These are phyloP conservation scores for Epichloe aotearoae DNA, from an alignment of 2,329 filamentous ascomycete genomes.

Conservation along the genomic window DNA sequence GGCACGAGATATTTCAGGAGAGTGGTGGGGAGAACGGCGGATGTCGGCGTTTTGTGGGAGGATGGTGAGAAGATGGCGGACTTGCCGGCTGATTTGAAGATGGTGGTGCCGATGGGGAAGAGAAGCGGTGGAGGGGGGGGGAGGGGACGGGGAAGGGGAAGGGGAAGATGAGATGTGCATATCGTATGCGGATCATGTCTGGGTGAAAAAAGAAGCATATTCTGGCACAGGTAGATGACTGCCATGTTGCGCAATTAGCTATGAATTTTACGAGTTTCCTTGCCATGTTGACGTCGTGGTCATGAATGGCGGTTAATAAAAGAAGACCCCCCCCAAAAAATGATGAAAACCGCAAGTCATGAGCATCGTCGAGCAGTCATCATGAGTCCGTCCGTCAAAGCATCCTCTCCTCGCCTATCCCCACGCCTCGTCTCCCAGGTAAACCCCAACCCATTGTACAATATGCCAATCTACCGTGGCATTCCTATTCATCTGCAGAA, in stretches of 20 bases:
- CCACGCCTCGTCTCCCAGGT: too few relatives aligned
- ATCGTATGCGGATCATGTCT: not conserved
- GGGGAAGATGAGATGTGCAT: not conserved
- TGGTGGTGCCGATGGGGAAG: constrained; percentile 35
- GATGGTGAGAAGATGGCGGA: constrained; percentile 54
- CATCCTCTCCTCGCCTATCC: too few relatives aligned
- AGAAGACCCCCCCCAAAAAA: too few relatives aligned
- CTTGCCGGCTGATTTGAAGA: constrained; percentile 47
- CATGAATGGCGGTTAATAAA: too few relatives aligned
- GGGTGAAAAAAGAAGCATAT: not conserved
- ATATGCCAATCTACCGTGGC: too few relatives aligned
- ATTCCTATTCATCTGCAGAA: too few relatives aligned
- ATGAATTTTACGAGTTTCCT: too few relatives aligned
- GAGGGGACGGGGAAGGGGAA: constrained; percentile 22
- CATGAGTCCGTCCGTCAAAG: not conserved
- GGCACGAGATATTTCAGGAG: constrained; percentile 55
- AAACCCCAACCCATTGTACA: too few relatives aligned
- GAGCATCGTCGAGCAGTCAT: not conserved
- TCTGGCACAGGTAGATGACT: not conserved
- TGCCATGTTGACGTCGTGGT: too few relatives aligned
- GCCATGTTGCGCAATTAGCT: not conserved
- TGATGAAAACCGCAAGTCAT: not conserved
- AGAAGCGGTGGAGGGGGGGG: constrained; percentile 21
- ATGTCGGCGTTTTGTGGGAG: constrained; percentile 54
- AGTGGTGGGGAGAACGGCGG: constrained; percentile 49